phyloP scores from a whole-genome alignment of 495 filamentous ascomycete species.

The Hypomontagnella submonticulosa region DNA sequence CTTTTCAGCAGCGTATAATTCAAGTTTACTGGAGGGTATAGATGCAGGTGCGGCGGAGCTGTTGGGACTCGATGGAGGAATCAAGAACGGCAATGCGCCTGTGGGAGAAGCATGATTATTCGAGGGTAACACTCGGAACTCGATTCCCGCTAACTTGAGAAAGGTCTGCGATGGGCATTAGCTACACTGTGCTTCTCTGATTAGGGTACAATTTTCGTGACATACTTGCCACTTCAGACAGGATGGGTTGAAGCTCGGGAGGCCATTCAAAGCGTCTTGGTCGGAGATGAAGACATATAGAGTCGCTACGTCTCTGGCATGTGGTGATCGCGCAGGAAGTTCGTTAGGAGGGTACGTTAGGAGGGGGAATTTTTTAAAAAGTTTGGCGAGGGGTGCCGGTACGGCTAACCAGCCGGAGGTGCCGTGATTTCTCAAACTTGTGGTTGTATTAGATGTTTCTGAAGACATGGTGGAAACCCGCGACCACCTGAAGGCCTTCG shows the following conservation, averaged over 20 bases:
- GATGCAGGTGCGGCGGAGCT: constrained; percentile 48
- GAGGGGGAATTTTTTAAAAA: constrained; percentile 89
- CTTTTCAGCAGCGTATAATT: constrained; percentile 70
- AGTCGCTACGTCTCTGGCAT: constrained; percentile 62
- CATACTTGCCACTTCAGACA: constrained; percentile 97
- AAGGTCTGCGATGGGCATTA: constrained; percentile 70
- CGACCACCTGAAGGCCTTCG: background rate
- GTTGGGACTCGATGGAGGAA: constrained; percentile 61
- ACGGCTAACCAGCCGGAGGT: constrained; percentile 64
- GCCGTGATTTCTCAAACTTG: constrained; percentile 27
- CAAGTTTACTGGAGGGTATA: constrained; percentile 73
- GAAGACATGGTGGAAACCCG: constrained; percentile 32
- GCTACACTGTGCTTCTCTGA: constrained; percentile 1
- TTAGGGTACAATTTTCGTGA: constrained; percentile 23
- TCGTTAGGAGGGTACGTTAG: constrained; percentile 79
- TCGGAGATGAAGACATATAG: constrained; percentile 83
- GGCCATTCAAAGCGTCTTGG: constrained; percentile 67
- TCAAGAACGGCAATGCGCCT: constrained; percentile 87
- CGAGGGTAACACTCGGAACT: constrained; percentile 76
- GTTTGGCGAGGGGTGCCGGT: constrained; percentile 77
- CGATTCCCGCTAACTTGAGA: constrained; percentile 77
- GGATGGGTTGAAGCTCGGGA: constrained; percentile 88
- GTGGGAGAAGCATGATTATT: constrained; percentile 94
- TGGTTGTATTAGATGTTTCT: constrained; percentile 13
- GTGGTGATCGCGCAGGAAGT: constrained; percentile 73